A percentile compares a stretch with the other conserved stretches of the same genome.
Conservation (phyloP, 2,329 filamentous ascomycete species). For the Pestalotiopsis sp. region DNA sequence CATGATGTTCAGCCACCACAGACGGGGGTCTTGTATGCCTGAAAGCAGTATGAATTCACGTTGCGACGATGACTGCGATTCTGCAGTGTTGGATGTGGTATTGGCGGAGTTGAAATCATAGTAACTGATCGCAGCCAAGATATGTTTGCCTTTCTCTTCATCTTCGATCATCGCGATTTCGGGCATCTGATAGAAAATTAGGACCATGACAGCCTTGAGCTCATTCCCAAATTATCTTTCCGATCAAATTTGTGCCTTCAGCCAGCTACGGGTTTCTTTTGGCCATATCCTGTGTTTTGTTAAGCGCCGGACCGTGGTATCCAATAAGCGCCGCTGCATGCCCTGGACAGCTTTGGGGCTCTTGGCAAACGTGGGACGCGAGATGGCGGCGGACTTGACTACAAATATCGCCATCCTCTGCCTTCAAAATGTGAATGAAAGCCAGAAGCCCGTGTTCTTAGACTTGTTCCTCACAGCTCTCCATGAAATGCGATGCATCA, state of each 20-base stretch:
- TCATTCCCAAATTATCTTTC: neutral
- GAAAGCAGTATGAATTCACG: neutral
- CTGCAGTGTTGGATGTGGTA: too few relatives aligned
- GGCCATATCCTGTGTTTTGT: neutral
- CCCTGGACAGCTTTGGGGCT: neutral
- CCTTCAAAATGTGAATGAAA: too few relatives aligned
- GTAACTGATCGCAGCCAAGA: too few relatives aligned
- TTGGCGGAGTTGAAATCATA: too few relatives aligned
- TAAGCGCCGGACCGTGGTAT: neutral
- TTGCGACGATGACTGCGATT: neutral
- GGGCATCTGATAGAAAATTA: too few relatives aligned
- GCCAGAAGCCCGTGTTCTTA: neutral
- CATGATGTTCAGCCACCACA: neutral
- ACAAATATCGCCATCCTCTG: neutral
- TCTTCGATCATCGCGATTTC: too few relatives aligned
- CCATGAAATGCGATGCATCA: neutral
- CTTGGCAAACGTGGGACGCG: neutral
- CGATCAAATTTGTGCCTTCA: neutral
- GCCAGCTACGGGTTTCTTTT: neutral
- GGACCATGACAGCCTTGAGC: too few relatives aligned
- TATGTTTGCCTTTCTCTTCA: too few relatives aligned
- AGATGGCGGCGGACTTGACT: neutral
- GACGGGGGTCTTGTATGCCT: neutral
- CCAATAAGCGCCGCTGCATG: neutral
- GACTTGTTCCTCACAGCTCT: neutral